Conservation (phyloP, 208 protist species). For the Giardia muris region DNA sequence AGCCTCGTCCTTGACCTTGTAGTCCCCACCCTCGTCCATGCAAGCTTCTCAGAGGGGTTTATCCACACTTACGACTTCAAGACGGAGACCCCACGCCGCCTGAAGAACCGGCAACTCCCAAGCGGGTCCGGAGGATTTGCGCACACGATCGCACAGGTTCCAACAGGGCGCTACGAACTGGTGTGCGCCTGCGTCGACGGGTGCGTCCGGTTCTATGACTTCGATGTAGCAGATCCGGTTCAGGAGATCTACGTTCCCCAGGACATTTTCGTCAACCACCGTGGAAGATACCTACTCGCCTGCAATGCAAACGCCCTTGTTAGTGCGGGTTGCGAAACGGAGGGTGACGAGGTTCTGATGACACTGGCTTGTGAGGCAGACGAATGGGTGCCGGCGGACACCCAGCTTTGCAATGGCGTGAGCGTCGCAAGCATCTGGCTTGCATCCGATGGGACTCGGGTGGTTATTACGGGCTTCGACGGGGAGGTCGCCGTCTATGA, state of each 20-base stretch:
- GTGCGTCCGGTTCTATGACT: not conserved
- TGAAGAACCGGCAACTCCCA: not conserved
- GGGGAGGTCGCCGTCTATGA: not conserved
- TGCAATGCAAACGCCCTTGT: not conserved
- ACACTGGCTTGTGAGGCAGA: not conserved
- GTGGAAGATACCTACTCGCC: not conserved
- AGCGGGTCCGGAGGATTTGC: not conserved
- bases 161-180: not conserved
- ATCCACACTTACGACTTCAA: conserved; percentile 1
- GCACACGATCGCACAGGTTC: not conserved
- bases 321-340: conserved; percentile 1
- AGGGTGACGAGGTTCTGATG: not conserved
- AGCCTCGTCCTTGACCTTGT: not conserved
- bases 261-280: not conserved
- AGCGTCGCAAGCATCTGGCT: not conserved
- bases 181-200: not conserved
- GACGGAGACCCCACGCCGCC: not conserved
- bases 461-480: not conserved
- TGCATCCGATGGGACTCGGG: not conserved
- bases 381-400: not conserved
- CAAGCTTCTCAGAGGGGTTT: not conserved
- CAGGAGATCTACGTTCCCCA: not conserved
- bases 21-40: not conserved
- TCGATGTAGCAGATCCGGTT: conserved; percentile 2
- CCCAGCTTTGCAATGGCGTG: not conserved